Base-by-base conservation (phyloP, 805 yeast species). In the Candida vartiovaarae region DNA sequence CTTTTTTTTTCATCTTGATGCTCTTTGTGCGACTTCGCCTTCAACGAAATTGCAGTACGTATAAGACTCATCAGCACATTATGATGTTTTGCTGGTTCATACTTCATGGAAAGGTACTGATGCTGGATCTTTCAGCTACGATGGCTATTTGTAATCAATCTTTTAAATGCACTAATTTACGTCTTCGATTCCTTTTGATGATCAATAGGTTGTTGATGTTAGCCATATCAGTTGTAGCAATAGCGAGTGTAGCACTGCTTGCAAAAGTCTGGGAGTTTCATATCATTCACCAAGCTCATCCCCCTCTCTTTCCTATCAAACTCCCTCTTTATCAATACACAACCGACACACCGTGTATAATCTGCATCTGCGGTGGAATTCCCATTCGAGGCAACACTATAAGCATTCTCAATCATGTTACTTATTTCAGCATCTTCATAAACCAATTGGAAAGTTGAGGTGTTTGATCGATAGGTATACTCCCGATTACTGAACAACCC, bases 391-490 rank as follows among this genome's bases (percentile, higher is more conserved):
- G 76, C 81, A 26, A 80, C 57, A 38, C 68, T 67, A 50, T 65
- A 72, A 0, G 84, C 83, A 50, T 78, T 79, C 34, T 62, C 55
- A 28, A 78, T 55, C 76, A 78, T 71, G 4, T 61, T 57, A 3
- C 51, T 44, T 5, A 67, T 63, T 53, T 80, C 84, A 0, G 53
- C 55, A 9, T 60, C 54, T 3, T 65, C 66, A 55, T 78, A 80
- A 24, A 72, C 68, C 39, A 76, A 57, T 49, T 76, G 74, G 58
- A 80, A 80, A 0, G 85, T 80, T 1, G 84, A 78, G 1, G 74
- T 71, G 54, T 80, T 80, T 3, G 84, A 70, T 0, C 58, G 47
- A 46, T 59, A 74, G 0, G 72, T 57, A 40, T 67, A 64, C 25
- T 66, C 48, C 3, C 63, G 52, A 52, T 80, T 80, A 4, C 76